Evolutionary conservation across 2,329 filamentous ascomycete genomes (phyloP).

Genomic region (Trichophyton rubrum): DNA sequence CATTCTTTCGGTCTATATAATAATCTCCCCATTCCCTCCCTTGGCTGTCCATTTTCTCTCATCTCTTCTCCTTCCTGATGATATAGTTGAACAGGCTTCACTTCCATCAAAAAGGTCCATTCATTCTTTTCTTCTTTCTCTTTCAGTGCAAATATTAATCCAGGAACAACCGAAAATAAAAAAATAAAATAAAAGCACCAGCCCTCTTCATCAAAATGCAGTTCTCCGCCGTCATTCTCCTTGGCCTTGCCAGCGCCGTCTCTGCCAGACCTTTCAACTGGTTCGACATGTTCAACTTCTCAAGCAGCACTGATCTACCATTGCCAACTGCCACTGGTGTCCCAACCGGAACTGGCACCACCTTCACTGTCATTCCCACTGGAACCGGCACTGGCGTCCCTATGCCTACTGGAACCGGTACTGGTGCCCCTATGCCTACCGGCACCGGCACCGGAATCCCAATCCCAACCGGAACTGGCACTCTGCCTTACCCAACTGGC

Average conservation of each 20-base stretch:
- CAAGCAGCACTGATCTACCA: background rate
- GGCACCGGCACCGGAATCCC: constrained; percentile 1
- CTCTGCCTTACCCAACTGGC: background rate
- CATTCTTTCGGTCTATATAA: background rate
- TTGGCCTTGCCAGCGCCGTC: constrained; percentile 5
- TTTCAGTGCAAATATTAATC: background rate
- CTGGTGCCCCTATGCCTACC: background rate
- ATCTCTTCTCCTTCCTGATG: background rate
- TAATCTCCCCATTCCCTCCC: background rate
- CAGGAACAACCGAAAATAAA: background rate
- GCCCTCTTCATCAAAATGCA: constrained; percentile 7
- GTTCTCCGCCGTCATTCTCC: constrained; percentile 6
- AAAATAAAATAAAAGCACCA: background rate
- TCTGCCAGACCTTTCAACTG: constrained; percentile 3
- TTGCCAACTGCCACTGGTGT: background rate
- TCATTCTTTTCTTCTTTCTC: background rate
- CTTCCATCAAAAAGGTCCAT: background rate
- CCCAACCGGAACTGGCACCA: constrained; percentile 1
- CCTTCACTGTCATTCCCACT: background rate
- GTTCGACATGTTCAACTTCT: background rate
- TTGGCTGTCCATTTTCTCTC: background rate
- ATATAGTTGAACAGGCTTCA: constrained; percentile 1
- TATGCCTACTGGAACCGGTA: constrained; percentile 1
- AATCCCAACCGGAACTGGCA: constrained; percentile 4
- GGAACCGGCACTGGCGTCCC: background rate